These are phyloP conservation scores for Bipolaris oryzae DNA, from an alignment of 2,329 filamentous ascomycete genomes.

Conservation along the genomic window DNA sequence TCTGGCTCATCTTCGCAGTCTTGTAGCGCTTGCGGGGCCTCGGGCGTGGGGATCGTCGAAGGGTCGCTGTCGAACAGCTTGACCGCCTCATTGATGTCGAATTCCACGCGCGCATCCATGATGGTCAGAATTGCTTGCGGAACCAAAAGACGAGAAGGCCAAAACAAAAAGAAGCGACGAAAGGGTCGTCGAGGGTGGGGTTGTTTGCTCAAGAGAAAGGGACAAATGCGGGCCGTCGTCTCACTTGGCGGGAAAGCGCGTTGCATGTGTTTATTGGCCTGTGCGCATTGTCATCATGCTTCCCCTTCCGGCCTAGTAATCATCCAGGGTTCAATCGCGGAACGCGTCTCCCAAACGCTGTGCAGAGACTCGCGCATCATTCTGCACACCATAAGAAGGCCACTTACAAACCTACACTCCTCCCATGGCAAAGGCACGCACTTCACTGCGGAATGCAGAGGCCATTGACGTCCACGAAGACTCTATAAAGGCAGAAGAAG, in stretches of 20 bases:
- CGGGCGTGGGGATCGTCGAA: conserved; percentile 77
- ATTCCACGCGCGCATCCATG: conserved; percentile 72
- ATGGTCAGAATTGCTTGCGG: conserved; percentile 52
- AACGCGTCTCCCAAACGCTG: conserved; percentile 17
- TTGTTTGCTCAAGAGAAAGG: conserved; percentile 21
- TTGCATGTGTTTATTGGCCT: conserved; percentile 27
- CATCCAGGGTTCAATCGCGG: conserved; percentile 9
- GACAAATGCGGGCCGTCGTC: conserved; percentile 22
- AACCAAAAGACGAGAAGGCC: conserved; percentile 10
- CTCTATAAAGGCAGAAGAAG: conserved; percentile 45
- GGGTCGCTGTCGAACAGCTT: conserved; percentile 98
- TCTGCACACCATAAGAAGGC: conserved; percentile 17
- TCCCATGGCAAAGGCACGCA: conserved; percentile 42
- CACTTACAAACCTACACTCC: conserved; percentile 8
- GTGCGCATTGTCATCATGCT: conserved; percentile 16
- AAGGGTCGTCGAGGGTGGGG: conserved; percentile 20
- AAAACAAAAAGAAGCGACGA: conserved; percentile 22
- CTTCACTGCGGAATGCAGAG: conserved; percentile 33
- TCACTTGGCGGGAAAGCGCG: conserved; percentile 23
- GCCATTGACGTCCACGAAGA: conserved; percentile 37
- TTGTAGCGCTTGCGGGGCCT: conserved; percentile 80
- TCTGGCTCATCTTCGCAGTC: conserved; percentile 95
- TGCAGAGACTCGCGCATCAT: conserved; percentile 9
- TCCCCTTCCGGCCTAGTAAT: conserved; percentile 22
- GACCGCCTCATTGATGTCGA: conserved; percentile 95